Conservation (phyloP, 192 early-diverging fungal genomes). For the Lunasporangiospora selenospora region DNA sequence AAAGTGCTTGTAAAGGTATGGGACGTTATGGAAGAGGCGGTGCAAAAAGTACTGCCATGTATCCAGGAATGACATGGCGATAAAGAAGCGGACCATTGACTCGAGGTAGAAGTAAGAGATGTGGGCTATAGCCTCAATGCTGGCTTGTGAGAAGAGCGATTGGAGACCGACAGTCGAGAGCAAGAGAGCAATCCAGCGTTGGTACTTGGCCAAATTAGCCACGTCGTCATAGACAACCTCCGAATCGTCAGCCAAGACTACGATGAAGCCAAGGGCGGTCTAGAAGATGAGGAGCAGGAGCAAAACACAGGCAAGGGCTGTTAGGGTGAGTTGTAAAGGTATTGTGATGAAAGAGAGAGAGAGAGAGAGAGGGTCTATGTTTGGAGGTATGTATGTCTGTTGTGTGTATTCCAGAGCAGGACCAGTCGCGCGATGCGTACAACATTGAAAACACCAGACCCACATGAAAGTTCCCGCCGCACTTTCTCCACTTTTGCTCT, state of each 20-base stretch:
- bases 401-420: no score
- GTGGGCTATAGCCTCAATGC: slow-evolving; percentile 23
- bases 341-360: no score
- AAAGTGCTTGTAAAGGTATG: slow-evolving; percentile 74
- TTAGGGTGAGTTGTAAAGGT: no score
- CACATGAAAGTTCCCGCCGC: no score
- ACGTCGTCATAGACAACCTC: slow-evolving; percentile 46
- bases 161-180: slow-evolving; percentile 21
- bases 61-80: slow-evolving; percentile 62
- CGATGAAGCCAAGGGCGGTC: slow-evolving; percentile 46
- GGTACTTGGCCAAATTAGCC: slow-evolving; percentile 23
- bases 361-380: no score
- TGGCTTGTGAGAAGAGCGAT: slow-evolving; percentile 9
- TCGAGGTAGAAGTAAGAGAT: slow-evolving; percentile 37
- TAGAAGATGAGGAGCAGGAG: no score
- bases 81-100: slow-evolving; percentile 45
- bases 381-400: no score
- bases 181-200: slow-evolving; percentile 14
- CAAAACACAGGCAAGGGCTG: no score
- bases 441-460: no score
- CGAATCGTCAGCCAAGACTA: slow-evolving; percentile 39
- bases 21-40: slow-evolving; percentile 72
- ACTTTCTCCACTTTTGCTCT: no score
- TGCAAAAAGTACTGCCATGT: slow-evolving; percentile 77
- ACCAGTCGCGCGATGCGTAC: no score